phyloP scores from a whole-genome alignment of 2,329 filamentous ascomycete species.

The Nigrospora oryzae region DNA sequence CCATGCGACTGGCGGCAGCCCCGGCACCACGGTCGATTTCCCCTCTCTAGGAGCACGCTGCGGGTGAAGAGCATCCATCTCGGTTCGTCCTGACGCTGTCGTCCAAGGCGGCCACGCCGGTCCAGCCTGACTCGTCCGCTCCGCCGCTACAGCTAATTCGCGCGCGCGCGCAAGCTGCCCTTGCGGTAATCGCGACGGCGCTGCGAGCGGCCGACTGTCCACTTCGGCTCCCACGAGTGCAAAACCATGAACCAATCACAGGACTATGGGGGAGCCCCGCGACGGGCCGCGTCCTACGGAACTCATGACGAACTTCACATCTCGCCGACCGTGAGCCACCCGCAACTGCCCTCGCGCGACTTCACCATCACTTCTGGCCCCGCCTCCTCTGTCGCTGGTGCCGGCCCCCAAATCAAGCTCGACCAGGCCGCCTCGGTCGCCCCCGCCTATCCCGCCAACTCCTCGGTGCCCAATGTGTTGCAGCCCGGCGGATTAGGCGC shows the following conservation, averaged over 20 bases:
- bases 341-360: slow-evolving; percentile 38
- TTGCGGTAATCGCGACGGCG: too few species aligned
- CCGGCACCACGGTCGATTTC: too few species aligned
- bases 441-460: slow-evolving; percentile 28
- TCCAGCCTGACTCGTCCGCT: too few species aligned
- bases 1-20: too few species aligned
- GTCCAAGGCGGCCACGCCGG: too few species aligned
- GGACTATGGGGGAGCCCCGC: slow-evolving; percentile 24
- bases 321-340: slow-evolving; percentile 34
- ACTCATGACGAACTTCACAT: slow-evolving; percentile 48
- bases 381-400: too few species aligned
- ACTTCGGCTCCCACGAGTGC: neutral
- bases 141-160: too few species aligned
- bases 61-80: too few species aligned
- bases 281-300: slow-evolving; percentile 14
- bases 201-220: neutral
- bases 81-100: too few species aligned
- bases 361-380: slow-evolving; percentile 21
- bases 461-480: slow-evolving; percentile 47
- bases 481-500: slow-evolving; percentile 42
- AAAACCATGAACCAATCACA: slow-evolving; percentile 27
- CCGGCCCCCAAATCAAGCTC: slow-evolving; percentile 41
- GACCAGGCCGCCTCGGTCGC: slow-evolving; percentile 30
- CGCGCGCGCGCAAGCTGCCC: too few species aligned
- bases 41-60: too few species aligned